A percentile compares a stretch with the other conserved stretches of the same genome.
These are phyloP conservation scores for Suillus subaureus DNA, from an alignment of 768 basidiomycete species.

Conservation along the genomic window DNA sequence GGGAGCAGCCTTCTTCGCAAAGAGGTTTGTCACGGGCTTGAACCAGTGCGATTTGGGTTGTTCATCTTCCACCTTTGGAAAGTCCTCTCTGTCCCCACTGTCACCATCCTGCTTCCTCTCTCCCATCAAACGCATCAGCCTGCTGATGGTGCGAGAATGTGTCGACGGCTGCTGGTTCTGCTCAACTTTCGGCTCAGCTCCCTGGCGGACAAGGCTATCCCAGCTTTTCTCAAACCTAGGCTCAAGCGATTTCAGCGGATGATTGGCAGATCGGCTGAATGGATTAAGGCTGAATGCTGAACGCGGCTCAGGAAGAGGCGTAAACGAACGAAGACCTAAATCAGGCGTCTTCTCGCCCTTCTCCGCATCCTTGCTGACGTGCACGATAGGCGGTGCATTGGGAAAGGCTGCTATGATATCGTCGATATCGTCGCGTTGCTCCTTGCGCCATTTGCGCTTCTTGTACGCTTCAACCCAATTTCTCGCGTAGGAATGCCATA, in stretches of 20 bases:
- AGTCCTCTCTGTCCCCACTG: constrained; percentile 27
- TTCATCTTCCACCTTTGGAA: constrained; percentile 20
- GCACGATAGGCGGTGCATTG: constrained; percentile 19
- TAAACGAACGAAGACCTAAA: constrained; percentile 46
- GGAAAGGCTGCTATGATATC: constrained; percentile 37
- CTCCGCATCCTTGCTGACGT: constrained; percentile 24
- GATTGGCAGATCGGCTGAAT: constrained; percentile 38
- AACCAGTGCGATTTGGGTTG: constrained; percentile 37
- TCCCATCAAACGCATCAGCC: constrained; percentile 46
- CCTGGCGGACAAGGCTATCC: constrained; percentile 46
- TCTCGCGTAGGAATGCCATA: constrained; percentile 71
- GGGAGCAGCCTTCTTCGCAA: constrained; percentile 26
- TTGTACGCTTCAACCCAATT: constrained; percentile 47
- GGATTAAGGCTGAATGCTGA: constrained; percentile 34
- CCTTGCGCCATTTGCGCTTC: constrained; percentile 51
- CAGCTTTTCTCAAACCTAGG: constrained; percentile 43
- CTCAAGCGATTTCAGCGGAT: constrained; percentile 29
- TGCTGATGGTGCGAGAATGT: constrained; percentile 27
- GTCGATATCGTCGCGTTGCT: constrained; percentile 53
- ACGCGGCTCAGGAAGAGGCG: constrained; percentile 47
- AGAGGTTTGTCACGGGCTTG: constrained; percentile 34
- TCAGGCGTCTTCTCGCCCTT: constrained; percentile 23
- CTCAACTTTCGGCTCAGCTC: constrained; percentile 14
- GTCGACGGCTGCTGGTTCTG: constrained; percentile 22
- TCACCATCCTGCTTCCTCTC: constrained; percentile 41